Evolutionary conservation across 495 filamentous ascomycete species (phyloP).

Genomic region (Chaetomidium leptoderma): DNA sequence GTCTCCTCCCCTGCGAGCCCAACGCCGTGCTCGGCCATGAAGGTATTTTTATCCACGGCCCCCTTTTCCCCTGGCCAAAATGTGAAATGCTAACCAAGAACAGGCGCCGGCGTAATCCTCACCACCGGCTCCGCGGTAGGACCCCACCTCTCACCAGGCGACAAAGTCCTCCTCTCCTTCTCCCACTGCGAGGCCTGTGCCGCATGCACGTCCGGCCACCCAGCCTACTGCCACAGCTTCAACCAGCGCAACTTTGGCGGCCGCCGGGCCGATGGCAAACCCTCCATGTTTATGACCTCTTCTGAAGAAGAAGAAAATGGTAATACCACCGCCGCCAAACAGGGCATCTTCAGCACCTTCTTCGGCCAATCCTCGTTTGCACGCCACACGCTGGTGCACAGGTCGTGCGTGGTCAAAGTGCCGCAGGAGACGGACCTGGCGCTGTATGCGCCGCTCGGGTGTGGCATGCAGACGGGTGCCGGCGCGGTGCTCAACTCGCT

Average conservation of each 20-base stretch:
- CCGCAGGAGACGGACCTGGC: constrained; percentile 28
- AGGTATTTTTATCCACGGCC: constrained; percentile 29
- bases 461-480: constrained; percentile 47
- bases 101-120: constrained; percentile 58
- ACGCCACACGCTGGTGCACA: constrained; percentile 36
- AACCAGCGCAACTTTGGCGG: constrained; percentile 40
- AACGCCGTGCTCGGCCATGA: constrained; percentile 77
- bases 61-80: not conserved
- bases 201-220: constrained; percentile 62
- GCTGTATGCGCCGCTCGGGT: constrained; percentile 42
- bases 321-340: not conserved
- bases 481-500: constrained; percentile 43
- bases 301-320: not conserved
- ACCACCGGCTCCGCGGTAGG: constrained; percentile 53
- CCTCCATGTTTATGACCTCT: constrained; percentile 15
- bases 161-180: constrained; percentile 53
- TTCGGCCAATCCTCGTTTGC: constrained; percentile 51
- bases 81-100: not conserved
- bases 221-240: constrained; percentile 53
- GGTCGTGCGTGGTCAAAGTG: constrained; percentile 32
- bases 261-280: constrained; percentile 19
- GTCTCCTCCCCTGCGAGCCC: constrained; percentile 35
- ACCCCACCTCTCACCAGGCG: constrained; percentile 53
- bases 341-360: constrained; percentile 60
- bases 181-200: constrained; percentile 38